Evolutionary conservation across 179 eudicot species (phyloP).

Genomic region (Spergularia azorica): DNA sequence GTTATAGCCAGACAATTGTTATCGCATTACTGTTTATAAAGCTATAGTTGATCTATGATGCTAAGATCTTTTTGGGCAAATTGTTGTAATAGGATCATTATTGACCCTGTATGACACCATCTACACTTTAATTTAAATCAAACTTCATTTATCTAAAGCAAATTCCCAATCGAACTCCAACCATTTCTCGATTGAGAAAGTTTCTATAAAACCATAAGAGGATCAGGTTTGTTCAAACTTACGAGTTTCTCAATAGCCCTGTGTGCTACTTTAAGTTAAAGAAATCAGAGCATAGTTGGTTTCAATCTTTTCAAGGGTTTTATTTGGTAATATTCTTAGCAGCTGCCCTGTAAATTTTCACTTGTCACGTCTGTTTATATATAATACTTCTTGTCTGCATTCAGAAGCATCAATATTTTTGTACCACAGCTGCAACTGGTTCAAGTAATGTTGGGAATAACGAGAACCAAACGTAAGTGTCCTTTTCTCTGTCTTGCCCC

Average conservation of each 20-base stretch:
- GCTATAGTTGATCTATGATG: constrained; percentile 3
- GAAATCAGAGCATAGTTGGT: not conserved
- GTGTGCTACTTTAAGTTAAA: not conserved
- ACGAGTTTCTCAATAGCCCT: too few species aligned
- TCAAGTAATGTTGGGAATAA: constrained; percentile 35
- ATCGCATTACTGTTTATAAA: not conserved
- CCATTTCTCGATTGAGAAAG: not conserved
- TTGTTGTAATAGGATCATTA: not conserved
- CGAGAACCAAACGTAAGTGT: constrained; percentile 47
- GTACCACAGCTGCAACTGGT: constrained; percentile 39
- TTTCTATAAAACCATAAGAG: not conserved
- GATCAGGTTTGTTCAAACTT: not conserved
- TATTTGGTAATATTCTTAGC: not conserved
- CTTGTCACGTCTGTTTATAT: constrained; percentile 18
- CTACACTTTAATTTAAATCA: not conserved
- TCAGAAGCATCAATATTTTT: constrained; percentile 45
- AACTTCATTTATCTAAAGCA: not conserved
- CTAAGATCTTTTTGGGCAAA: not conserved
- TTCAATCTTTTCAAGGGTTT: not conserved
- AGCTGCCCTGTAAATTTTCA: not conserved
- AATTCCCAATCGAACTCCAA: not conserved
- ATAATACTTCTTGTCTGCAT: constrained; percentile 18
- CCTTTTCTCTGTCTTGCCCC: not conserved
- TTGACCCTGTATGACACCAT: not conserved
- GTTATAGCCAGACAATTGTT: not conserved